Base-by-base conservation (phyloP, 1,139 yeast genomes). In the Wickerhamomyces sp. region DNA sequence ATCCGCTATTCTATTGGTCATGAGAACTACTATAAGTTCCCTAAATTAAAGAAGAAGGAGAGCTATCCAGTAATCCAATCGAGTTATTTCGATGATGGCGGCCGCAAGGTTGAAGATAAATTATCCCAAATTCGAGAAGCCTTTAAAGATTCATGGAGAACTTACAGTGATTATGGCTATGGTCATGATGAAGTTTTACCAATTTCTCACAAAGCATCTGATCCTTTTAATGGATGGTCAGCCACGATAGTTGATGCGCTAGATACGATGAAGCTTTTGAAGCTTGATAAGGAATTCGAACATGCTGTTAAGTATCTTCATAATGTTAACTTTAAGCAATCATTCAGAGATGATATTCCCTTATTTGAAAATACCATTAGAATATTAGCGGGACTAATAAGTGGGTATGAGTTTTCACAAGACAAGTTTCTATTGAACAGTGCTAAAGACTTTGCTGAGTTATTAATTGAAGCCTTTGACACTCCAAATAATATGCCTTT, bases 351-450 rank as follows among this genome's bases (percentile, higher is more conserved):
- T 10, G 59, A 62, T 24, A 78, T 82, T 39, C 85, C 85, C 39
- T 67, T 83, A n/a, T 80, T 83, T 55, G 92, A 84, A 53, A 77
- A 87, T 27, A 76, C 81, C 21, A 80, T 81, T 43, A 67, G 90
- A 42, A 77, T 79, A 63, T 63, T 85, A 37, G 94, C 92, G 10
- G 92, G 94, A 0, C 66, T 85, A 32, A 55, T 85, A 27, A 72
- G 88, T 2, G 87, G 86, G 0, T 81, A 75, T 57, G 90, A 84
- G 42, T 61, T 85, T 30, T 73, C 86, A 0, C 56, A 68, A 1
- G 81, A 77, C 31, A 73, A 74, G 43, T 14, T 74, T 7, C 69
- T 80, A 37, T 64, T 84, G 37, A 72, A 66, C 34, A 71, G 74
- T 47, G 87, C 89, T 0, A 73, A 67, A 18, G 79, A 78, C 40